Evolutionary conservation across 139 green algal species (phyloP).

Genomic region (Eudorina sp.): DNA sequence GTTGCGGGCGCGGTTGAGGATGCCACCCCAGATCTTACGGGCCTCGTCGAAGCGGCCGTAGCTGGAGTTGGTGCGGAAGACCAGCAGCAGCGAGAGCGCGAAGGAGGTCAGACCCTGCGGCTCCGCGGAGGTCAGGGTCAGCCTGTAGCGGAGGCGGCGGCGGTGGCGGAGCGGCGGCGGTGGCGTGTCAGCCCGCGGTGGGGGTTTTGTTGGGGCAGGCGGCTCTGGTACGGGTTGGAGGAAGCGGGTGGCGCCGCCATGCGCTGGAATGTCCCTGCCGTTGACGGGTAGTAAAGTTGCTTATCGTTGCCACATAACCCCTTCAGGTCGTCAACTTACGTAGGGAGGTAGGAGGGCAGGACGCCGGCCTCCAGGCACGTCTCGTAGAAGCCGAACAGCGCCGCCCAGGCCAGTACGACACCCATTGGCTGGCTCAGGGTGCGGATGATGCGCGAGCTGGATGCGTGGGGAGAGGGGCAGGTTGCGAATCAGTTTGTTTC

Average conservation of each 20-base stretch:
- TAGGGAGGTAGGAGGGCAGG: conserved; percentile 20
- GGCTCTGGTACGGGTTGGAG: too few species aligned
- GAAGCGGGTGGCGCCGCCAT: too few species aligned
- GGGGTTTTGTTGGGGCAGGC: too few species aligned
- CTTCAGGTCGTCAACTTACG: conserved; percentile 8
- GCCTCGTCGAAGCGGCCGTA: conserved; percentile 56
- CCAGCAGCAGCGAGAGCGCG: conserved; percentile 59
- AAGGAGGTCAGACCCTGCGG: conserved; percentile 55
- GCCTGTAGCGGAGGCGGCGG: not conserved
- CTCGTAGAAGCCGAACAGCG: conserved; percentile 41
- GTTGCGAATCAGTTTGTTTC: not conserved
- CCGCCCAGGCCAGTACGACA: conserved; percentile 20
- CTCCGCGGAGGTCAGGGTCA: conserved; percentile 41
- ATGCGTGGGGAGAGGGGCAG: not conserved
- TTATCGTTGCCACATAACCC: too few species aligned
- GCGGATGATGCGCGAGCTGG: conserved; percentile 48
- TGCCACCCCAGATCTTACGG: conserved; percentile 61
- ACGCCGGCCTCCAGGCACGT: conserved; percentile 27
- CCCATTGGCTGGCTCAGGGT: conserved; percentile 34
- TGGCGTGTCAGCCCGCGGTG: too few species aligned
- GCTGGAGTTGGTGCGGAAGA: conserved; percentile 42
- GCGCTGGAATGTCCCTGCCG: too few species aligned
- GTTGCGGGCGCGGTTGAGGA: conserved; percentile 59
- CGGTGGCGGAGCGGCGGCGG: too few species aligned
- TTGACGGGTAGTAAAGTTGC: too few species aligned